phyloP scores from a whole-genome alignment of 306 rosid species.

The Corylus avellana region DNA sequence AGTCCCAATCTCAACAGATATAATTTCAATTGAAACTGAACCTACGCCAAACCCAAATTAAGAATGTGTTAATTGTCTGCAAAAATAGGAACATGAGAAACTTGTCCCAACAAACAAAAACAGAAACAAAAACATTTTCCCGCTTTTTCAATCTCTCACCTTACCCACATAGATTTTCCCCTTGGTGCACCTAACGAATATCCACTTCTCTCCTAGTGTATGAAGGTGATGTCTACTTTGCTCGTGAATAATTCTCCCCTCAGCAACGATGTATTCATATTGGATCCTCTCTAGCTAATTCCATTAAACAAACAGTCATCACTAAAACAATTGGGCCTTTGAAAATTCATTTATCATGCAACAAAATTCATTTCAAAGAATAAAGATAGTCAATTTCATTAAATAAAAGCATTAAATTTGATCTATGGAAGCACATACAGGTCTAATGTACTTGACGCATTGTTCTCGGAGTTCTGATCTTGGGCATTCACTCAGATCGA shows the following conservation, averaged over 20 bases:
- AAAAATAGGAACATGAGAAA: no score
- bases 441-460: slow-evolving; percentile 88
- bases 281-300: slow-evolving; percentile 76
- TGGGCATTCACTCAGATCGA: slow-evolving; percentile 57
- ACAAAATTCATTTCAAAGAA: slow-evolving; percentile 8
- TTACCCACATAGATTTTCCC: slow-evolving; percentile 64
- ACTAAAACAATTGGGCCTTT: background rate
- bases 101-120: no score
- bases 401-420: slow-evolving; percentile 1
- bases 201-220: slow-evolving; percentile 21
- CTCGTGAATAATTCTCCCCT: slow-evolving; percentile 60
- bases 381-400: background rate
- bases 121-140: no score
- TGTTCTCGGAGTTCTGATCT: slow-evolving; percentile 66
- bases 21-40: no score
- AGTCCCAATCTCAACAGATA: no score
- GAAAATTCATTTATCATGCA: slow-evolving; percentile 19
- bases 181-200: no score
- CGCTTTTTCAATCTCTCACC: slow-evolving; percentile 38
- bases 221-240: slow-evolving; percentile 62
- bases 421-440: slow-evolving; percentile 51
- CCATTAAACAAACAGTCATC: background rate
- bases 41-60: no score
- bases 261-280: slow-evolving; percentile 54
- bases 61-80: no score